phyloP scores from a whole-genome alignment of 768 basidiomycete species.

The Multifurca ochricompacta region DNA sequence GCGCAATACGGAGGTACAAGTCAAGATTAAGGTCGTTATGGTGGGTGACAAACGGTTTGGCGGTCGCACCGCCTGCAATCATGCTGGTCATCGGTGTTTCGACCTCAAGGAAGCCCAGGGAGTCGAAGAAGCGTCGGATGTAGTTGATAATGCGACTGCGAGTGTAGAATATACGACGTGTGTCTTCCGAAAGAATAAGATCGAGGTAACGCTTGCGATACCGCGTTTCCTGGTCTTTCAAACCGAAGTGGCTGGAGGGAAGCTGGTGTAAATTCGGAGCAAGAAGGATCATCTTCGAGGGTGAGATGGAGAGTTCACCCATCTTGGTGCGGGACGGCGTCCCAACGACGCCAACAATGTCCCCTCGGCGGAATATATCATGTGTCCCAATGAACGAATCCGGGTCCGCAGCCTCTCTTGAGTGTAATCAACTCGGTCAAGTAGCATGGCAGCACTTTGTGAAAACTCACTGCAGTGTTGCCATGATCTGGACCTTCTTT shows the following conservation, averaged over 20 bases:
- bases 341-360: slow-evolving; percentile 91
- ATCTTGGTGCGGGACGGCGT: slow-evolving; percentile 87
- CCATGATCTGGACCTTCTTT: slow-evolving; percentile 91
- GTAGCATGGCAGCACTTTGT: neutral
- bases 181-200: slow-evolving; percentile 87
- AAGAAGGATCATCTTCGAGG: slow-evolving; percentile 75
- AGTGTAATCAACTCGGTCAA: neutral
- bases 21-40: slow-evolving; percentile 98
- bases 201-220: slow-evolving; percentile 99
- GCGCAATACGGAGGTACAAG: slow-evolving; percentile 93
- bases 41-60: slow-evolving; percentile 97
- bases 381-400: slow-evolving; percentile 64
- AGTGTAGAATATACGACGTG: slow-evolving; percentile 85
- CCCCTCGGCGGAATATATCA: slow-evolving; percentile 87
- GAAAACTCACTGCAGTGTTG: slow-evolving; percentile 62
- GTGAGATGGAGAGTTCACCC: slow-evolving; percentile 89
- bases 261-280: slow-evolving; percentile 95
- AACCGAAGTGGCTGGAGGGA: slow-evolving; percentile 84
- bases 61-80: slow-evolving; percentile 94
- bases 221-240: slow-evolving; percentile 96
- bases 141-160: slow-evolving; percentile 90
- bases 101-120: slow-evolving; percentile 93
- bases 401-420: slow-evolving; percentile 57
- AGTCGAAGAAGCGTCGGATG: slow-evolving; percentile 82
- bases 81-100: slow-evolving; percentile 98